Conservation (phyloP, 352 stramenopile genomes). For the Sclerospora graminicola region DNA sequence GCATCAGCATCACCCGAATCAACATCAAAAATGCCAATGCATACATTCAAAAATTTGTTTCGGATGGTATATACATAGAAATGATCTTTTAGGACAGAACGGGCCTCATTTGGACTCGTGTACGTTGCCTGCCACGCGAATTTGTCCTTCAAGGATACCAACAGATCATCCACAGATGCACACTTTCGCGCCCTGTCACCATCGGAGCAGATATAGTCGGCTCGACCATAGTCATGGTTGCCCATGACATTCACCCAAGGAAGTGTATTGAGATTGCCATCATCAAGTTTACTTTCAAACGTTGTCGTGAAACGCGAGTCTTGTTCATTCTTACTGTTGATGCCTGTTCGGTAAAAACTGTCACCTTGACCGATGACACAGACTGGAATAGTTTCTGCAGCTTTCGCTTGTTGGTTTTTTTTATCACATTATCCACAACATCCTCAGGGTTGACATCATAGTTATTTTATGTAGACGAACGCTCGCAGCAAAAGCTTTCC, state of each 20-base stretch:
- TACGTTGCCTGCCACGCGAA: too few species aligned
- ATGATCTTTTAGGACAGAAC: slow-evolving; percentile 46
- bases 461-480: slow-evolving; percentile 36
- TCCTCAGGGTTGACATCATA: slow-evolving; percentile 63
- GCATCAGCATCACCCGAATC: too few species aligned
- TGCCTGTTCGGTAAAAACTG: slow-evolving; percentile 66
- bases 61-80: slow-evolving; percentile 46
- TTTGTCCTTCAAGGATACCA: slow-evolving; percentile 21
- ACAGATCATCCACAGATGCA: slow-evolving; percentile 15
- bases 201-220: slow-evolving; percentile 42
- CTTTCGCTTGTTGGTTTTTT: slow-evolving; percentile 33
- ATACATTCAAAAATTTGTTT: slow-evolving; percentile 27
- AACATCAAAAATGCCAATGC: slow-evolving; percentile 57
- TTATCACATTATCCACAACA: slow-evolving; percentile 54
- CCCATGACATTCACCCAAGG: slow-evolving; percentile 56
- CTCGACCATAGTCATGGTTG: slow-evolving; percentile 66
- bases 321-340: slow-evolving; percentile 30
- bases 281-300: slow-evolving; percentile 51
- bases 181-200: slow-evolving; percentile 24
- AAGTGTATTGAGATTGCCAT: slow-evolving; percentile 29
- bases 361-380: slow-evolving; percentile 54
- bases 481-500: slow-evolving; percentile 70
- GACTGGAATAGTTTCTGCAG: slow-evolving; percentile 36
- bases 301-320: slow-evolving; percentile 44
- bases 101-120: slow-evolving; percentile 44